Percentiles rank a stretch among this genome's conserved stretches.
Evolutionary conservation across 352 stramenopile species (phyloP).

Genomic region (Pythium dissimile): DNA sequence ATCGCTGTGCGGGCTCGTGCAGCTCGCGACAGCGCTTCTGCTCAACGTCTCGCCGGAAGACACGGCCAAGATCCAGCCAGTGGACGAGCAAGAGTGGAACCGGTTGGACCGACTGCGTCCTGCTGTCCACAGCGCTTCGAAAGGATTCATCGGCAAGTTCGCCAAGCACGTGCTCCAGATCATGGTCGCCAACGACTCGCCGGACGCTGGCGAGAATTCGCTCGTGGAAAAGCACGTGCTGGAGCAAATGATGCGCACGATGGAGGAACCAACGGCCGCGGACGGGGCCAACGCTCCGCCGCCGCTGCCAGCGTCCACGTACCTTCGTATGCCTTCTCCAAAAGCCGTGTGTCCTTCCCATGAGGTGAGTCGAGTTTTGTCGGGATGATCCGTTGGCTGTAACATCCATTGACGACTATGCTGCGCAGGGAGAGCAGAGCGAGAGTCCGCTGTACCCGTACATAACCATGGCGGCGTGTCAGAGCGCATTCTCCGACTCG

Average conservation of each 20-base stretch:
- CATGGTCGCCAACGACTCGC: slow-evolving; percentile 37
- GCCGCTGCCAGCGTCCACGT: neutral
- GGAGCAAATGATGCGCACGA: slow-evolving; percentile 33
- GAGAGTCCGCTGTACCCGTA: slow-evolving; percentile 26
- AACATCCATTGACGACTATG: too few species aligned
- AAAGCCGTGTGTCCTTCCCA: slow-evolving; percentile 17
- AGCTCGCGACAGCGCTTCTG: slow-evolving; percentile 59
- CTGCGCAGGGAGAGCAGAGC: slow-evolving; percentile 16
- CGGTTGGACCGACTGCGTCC: slow-evolving; percentile 53
- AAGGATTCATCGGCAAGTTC: slow-evolving; percentile 47
- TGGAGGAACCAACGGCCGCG: neutral
- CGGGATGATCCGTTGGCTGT: too few species aligned
- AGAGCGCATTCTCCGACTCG: slow-evolving; percentile 29
- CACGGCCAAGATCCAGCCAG: neutral
- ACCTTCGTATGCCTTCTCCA: slow-evolving; percentile 14
- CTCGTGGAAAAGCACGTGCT: slow-evolving; percentile 50
- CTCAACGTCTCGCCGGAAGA: slow-evolving; percentile 36
- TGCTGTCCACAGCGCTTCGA: slow-evolving; percentile 29
- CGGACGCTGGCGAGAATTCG: slow-evolving; percentile 30
- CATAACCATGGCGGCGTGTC: slow-evolving; percentile 22
- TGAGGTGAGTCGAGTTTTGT: too few species aligned
- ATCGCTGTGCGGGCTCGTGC: slow-evolving; percentile 74
- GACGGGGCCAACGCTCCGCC: neutral
- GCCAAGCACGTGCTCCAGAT: slow-evolving; percentile 45
- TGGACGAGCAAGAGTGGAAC: slow-evolving; percentile 50